These are phyloP conservation scores for Phytophthora citrophthora DNA, from an alignment of 352 stramenopile genomes.

Conservation along the genomic window DNA sequence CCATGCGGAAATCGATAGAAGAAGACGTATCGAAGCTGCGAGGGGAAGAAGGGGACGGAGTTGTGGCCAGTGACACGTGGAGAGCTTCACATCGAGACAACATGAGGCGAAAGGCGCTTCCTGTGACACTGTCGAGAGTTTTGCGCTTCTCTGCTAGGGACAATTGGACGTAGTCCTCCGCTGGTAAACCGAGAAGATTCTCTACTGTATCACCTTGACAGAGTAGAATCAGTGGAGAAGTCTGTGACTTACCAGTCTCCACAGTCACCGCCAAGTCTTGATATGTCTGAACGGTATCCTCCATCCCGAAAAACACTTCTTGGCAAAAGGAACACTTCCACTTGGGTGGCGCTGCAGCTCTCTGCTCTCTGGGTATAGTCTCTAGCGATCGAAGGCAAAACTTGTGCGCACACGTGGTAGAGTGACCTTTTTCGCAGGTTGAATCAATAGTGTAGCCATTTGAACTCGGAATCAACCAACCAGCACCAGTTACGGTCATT, in stretches of 20 bases:
- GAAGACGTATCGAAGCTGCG: not conserved
- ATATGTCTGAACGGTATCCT: slow-evolving; percentile 57
- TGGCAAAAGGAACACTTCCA: slow-evolving; percentile 65
- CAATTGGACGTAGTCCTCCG: slow-evolving; percentile 58
- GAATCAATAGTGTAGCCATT: slow-evolving; percentile 34
- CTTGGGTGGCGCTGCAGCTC: slow-evolving; percentile 13
- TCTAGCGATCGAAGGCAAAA: slow-evolving; percentile 30
- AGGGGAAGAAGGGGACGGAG: slow-evolving; percentile 1
- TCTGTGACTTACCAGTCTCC: slow-evolving; percentile 42
- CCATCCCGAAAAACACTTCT: slow-evolving; percentile 58
- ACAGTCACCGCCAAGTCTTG: slow-evolving; percentile 45
- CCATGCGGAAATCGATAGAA: slow-evolving; percentile 35
- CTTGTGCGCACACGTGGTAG: slow-evolving; percentile 55
- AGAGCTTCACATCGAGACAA: slow-evolving; percentile 50
- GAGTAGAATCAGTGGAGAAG: slow-evolving; percentile 31
- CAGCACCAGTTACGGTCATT: slow-evolving; percentile 42
- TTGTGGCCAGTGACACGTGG: slow-evolving; percentile 10
- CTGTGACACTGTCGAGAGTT: slow-evolving; percentile 36
- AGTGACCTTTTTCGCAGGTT: slow-evolving; percentile 52
- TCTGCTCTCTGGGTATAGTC: slow-evolving; percentile 15
- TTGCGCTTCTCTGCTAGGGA: slow-evolving; percentile 45
- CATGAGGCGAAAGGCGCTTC: slow-evolving; percentile 42
- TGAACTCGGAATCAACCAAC: slow-evolving; percentile 57
- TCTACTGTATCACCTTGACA: slow-evolving; percentile 54
- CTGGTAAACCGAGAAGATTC: slow-evolving; percentile 43